Evolutionary conservation across 1,139 yeast genomes (phyloP).

Genomic region (Candida pseudoviswanathii): DNA sequence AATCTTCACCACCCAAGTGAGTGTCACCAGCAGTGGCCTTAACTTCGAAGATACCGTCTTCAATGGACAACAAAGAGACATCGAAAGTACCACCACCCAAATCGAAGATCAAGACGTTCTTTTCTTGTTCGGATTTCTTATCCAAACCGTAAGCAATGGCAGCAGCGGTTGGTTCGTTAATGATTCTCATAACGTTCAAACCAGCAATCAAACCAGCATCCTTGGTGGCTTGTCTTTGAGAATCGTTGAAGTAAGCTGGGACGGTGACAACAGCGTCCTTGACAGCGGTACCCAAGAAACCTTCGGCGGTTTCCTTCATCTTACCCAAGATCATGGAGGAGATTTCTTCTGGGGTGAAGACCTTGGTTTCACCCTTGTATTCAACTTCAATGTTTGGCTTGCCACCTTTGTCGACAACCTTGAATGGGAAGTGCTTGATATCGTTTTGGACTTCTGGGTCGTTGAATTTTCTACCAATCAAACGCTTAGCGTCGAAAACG

Average conservation of each 20-base stretch:
- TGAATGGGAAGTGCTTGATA: constrained; percentile 47
- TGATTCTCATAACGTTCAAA: constrained; percentile 50
- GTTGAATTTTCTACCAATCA: constrained; percentile 52
- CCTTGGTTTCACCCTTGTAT: constrained; percentile 91
- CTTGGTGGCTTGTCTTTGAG: constrained; percentile 54
- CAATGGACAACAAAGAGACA: constrained; percentile 78
- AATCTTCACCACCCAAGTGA: constrained; percentile 94
- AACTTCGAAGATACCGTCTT: constrained; percentile 96
- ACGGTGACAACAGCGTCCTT: constrained; percentile 53
- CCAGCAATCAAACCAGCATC: constrained; percentile 55
- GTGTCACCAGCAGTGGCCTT: constrained; percentile 99
- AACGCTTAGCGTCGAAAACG: constrained; percentile 97
- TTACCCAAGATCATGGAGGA: constrained; percentile 91
- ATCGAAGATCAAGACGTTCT: constrained; percentile 57
- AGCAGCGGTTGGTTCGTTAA: constrained; percentile 56
- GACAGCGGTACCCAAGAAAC: constrained; percentile 42
- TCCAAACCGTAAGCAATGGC: constrained; percentile 53
- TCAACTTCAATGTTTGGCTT: constrained; percentile 91
- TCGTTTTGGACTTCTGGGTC: constrained; percentile 48
- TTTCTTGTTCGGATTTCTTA: constrained; percentile 70
- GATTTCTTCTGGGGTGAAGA: constrained; percentile 96
- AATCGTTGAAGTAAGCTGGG: constrained; percentile 53
- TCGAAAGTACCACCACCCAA: constrained; percentile 57
- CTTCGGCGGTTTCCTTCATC: constrained; percentile 53
- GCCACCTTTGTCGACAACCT: constrained; percentile 66